Conservation (phyloP, 2,329 filamentous ascomycete species). For the Echinosphaeria canescens region DNA sequence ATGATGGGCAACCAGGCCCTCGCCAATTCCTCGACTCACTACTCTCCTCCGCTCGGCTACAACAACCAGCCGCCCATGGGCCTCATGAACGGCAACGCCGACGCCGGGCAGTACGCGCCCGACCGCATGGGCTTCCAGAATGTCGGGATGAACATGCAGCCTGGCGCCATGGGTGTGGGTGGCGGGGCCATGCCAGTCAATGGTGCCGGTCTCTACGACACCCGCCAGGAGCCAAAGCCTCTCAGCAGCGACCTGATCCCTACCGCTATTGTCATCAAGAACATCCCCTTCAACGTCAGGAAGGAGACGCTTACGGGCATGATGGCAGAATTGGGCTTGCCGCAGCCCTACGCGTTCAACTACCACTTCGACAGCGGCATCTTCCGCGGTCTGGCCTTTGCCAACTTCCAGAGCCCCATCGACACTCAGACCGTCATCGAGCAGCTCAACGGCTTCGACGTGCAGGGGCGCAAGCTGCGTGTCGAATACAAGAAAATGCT, state of each 20-base stretch:
- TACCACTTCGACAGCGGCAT: conserved; percentile 98
- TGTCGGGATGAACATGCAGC: no score
- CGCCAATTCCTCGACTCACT: background rate
- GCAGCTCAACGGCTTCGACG: conserved; percentile 83
- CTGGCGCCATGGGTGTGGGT: no score
- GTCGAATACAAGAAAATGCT: conserved; percentile 99
- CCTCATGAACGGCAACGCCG: conserved; percentile 6
- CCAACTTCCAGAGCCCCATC: conserved; percentile 91
- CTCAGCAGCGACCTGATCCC: conserved; percentile 75
- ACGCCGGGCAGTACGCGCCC: conserved; percentile 4
- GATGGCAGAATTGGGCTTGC: conserved; percentile 87
- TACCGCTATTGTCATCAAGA: conserved; percentile 98
- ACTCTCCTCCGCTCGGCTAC: no score
- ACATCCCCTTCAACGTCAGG: conserved; percentile 95
- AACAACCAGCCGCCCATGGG: no score
- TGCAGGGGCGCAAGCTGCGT: conserved; percentile 81
- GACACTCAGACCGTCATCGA: conserved; percentile 89
- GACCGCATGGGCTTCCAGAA: conserved; percentile 7
- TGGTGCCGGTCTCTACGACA: no score
- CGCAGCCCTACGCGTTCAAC: conserved; percentile 95
- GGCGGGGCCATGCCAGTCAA: no score
- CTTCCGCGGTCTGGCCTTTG: conserved; percentile 88
- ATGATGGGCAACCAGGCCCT: background rate
- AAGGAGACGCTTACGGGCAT: conserved; percentile 85
- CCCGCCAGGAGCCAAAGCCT: conserved; percentile 7